Percentiles rank a stretch among this genome's conserved stretches.
Evolutionary conservation across 1,284 basidiomycete genomes (phyloP).

Genomic region (Laetiporus sulphureus): DNA sequence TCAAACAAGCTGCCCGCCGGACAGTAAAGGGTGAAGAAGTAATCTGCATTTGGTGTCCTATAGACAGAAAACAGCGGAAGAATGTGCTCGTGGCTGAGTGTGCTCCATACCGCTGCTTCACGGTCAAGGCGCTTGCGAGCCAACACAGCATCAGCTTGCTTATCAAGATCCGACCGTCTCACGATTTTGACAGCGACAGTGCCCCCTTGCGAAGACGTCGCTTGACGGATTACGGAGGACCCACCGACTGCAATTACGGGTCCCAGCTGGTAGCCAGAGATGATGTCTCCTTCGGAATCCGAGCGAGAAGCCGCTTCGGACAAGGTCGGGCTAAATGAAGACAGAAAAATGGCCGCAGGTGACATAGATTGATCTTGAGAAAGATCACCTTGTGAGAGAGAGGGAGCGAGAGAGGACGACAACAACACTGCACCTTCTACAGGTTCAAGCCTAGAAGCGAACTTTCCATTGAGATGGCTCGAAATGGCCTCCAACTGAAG

Average conservation of each 20-base stretch:
- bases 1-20: constrained; percentile 84
- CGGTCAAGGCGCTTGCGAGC: constrained; percentile 59
- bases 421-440: not conserved
- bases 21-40: constrained; percentile 79
- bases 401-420: constrained; percentile 1
- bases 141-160: constrained; percentile 38
- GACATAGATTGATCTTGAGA: constrained; percentile 35
- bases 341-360: constrained; percentile 75
- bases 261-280: constrained; percentile 75
- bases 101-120: constrained; percentile 78
- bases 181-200: constrained; percentile 83
- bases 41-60: constrained; percentile 66
- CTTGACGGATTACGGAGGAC: constrained; percentile 82
- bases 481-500: not conserved
- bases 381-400: constrained; percentile 13
- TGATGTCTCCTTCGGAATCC: constrained; percentile 52
- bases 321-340: constrained; percentile 49
- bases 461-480: not conserved
- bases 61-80: constrained; percentile 74
- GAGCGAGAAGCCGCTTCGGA: constrained; percentile 25
- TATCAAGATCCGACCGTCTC: constrained; percentile 44
- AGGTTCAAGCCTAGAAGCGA: no score
- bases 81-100: constrained; percentile 71
- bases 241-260: constrained; percentile 77
- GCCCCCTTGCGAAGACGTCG: constrained; percentile 59